Evolutionary conservation across 2,329 filamentous ascomycete genomes (phyloP).

Genomic region (Westerdykella ornata): DNA sequence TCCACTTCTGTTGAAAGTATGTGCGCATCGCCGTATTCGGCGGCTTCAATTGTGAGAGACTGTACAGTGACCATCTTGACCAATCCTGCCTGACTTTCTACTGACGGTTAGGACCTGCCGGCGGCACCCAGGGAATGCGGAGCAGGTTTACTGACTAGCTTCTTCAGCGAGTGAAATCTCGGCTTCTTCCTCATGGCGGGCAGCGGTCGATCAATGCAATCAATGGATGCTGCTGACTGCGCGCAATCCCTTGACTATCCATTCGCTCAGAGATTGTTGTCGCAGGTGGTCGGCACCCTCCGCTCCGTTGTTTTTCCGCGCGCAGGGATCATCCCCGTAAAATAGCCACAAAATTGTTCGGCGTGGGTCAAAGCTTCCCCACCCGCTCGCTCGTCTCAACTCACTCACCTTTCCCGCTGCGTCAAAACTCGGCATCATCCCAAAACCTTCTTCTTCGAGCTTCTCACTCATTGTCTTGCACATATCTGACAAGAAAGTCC

Average conservation of each 20-base stretch:
- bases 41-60: conserved; percentile 55
- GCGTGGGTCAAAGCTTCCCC: too few species aligned
- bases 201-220: conserved; percentile 8
- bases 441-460: too few species aligned
- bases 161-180: conserved; percentile 61
- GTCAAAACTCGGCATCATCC: too few species aligned
- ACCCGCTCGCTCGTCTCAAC: too few species aligned
- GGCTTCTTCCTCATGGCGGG: conserved; percentile 42
- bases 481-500: too few species aligned
- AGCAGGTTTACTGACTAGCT: conserved; percentile 48
- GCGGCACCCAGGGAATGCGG: neutral
- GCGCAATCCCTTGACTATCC: neutral
- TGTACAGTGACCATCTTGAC: conserved; percentile 97
- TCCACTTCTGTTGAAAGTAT: conserved; percentile 99
- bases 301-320: neutral
- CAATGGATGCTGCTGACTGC: conserved; percentile 1
- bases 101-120: conserved; percentile 2
- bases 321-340: too few species aligned
- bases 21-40: conserved; percentile 47
- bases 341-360: neutral
- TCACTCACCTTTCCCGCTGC: too few species aligned
- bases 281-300: neutral
- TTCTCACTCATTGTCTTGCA: too few species aligned
- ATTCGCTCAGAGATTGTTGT: neutral
- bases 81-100: conserved; percentile 93